phyloP scores from a whole-genome alignment of 129 eudicot species.

The Chrysanthemum lavandulifolium region DNA sequence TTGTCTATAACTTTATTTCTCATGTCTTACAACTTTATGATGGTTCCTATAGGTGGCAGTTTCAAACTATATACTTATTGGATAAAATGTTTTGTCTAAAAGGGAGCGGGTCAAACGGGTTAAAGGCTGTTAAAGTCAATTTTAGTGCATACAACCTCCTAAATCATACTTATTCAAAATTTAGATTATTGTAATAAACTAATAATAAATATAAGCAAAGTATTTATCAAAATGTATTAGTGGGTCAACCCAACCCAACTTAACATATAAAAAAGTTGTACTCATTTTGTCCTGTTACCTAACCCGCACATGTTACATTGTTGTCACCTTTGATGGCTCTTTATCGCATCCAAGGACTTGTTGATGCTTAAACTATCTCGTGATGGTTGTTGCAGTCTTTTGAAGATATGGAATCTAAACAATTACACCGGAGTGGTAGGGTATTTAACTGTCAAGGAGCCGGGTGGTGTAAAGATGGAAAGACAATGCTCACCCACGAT shows the following conservation, averaged over 20 bases:
- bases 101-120: neutral
- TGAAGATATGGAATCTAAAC: slow-evolving; percentile 88
- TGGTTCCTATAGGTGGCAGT: too few species aligned
- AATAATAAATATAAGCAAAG: too few species aligned
- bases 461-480: slow-evolving; percentile 82
- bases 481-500: slow-evolving; percentile 63
- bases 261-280: too few species aligned
- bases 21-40: too few species aligned
- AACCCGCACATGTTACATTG: too few species aligned
- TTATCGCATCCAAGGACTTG: neutral
- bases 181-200: too few species aligned
- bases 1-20: neutral
- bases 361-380: neutral
- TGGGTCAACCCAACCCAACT: too few species aligned
- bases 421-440: slow-evolving; percentile 79
- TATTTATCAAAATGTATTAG: too few species aligned
- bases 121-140: neutral
- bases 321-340: neutral
- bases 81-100: too few species aligned
- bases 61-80: too few species aligned
- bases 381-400: slow-evolving; percentile 44
- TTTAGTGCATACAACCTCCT: too few species aligned
- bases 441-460: slow-evolving; percentile 95
- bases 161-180: too few species aligned
- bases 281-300: neutral